phyloP scores from a whole-genome alignment of 495 filamentous ascomycete species.

The Penicillium flavigenum region DNA sequence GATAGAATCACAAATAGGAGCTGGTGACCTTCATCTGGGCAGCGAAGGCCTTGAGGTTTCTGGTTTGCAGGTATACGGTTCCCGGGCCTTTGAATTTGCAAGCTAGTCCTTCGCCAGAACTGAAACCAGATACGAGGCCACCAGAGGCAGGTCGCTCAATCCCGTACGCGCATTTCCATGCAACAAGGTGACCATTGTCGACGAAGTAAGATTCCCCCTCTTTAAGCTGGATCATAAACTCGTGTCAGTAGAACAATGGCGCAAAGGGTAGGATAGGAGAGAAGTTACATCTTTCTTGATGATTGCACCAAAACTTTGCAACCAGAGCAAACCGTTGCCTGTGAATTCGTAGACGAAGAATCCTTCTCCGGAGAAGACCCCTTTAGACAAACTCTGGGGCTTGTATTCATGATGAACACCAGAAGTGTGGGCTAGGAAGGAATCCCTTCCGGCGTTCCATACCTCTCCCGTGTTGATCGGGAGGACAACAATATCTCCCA shows the following conservation, averaged over 20 bases:
- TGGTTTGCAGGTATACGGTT: constrained; percentile 89
- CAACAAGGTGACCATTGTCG: constrained; percentile 94
- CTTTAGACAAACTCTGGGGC: constrained; percentile 83
- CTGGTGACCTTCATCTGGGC: constrained; percentile 36
- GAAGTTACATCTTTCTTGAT: constrained; percentile 86
- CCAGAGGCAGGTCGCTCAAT: constrained; percentile 87
- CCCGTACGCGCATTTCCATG: constrained; percentile 92
- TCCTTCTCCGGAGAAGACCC: constrained; percentile 90
- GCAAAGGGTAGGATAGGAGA: neutral
- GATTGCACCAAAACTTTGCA: constrained; percentile 92
- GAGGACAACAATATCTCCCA: constrained; percentile 86
- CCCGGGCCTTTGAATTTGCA: constrained; percentile 94
- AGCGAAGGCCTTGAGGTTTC: constrained; percentile 69
- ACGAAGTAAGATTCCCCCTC: constrained; percentile 84
- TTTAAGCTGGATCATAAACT: constrained; percentile 50
- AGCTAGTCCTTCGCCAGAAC: constrained; percentile 81
- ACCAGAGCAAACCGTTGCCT: constrained; percentile 77
- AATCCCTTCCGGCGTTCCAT: constrained; percentile 82
- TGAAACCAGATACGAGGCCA: constrained; percentile 77
- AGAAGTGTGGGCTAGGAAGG: constrained; percentile 74
- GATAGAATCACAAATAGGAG: constrained; percentile 22
- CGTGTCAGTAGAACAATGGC: no score
- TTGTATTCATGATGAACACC: constrained; percentile 81
- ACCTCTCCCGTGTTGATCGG: constrained; percentile 62
- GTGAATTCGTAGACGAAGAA: constrained; percentile 86